phyloP scores from a whole-genome alignment of 768 basidiomycete species.

The Termitomyces sp. region DNA sequence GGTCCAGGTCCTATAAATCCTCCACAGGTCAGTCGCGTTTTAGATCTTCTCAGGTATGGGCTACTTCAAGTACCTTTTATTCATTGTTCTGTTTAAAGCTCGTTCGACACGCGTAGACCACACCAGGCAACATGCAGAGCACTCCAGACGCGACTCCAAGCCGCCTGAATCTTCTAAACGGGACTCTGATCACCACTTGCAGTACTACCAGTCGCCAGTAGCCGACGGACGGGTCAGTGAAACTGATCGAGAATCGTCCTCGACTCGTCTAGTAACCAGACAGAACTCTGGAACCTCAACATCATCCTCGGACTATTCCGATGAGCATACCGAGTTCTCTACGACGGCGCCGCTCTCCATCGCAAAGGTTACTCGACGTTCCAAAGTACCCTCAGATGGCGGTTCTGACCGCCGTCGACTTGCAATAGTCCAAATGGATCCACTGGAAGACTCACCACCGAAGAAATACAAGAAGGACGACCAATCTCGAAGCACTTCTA shows the following conservation, averaged over 20 bases:
- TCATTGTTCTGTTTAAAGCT: conserved; percentile 13
- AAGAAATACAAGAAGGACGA: conserved; percentile 24
- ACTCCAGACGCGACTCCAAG: conserved; percentile 12
- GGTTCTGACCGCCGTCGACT: conserved; percentile 64
- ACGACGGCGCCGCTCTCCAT: conserved; percentile 24
- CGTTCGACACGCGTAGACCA: conserved; percentile 11
- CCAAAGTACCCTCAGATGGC: conserved; percentile 56
- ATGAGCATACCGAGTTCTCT: conserved; percentile 30
- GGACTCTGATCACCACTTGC: conserved; percentile 17
- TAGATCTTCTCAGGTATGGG: not conserved
- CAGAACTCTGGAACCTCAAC: conserved; percentile 34
- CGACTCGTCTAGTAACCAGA: conserved; percentile 25
- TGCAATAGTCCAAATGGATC: conserved; percentile 64
- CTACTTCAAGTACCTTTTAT: conserved; percentile 8
- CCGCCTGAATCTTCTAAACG: conserved; percentile 13
- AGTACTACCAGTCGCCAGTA: conserved; percentile 55
- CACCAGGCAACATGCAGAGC: conserved; percentile 13
- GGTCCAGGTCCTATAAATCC: conserved; percentile 14
- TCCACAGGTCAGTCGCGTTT: conserved; percentile 11
- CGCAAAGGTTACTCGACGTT: conserved; percentile 36
- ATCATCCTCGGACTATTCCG: conserved; percentile 54
- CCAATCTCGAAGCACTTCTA: conserved; percentile 27
- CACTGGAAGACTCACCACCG: conserved; percentile 28
- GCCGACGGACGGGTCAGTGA: conserved; percentile 33
- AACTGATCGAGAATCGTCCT: conserved; percentile 21